Conservation (phyloP, 805 yeast species). For the Yamadazyma kitorensis region DNA sequence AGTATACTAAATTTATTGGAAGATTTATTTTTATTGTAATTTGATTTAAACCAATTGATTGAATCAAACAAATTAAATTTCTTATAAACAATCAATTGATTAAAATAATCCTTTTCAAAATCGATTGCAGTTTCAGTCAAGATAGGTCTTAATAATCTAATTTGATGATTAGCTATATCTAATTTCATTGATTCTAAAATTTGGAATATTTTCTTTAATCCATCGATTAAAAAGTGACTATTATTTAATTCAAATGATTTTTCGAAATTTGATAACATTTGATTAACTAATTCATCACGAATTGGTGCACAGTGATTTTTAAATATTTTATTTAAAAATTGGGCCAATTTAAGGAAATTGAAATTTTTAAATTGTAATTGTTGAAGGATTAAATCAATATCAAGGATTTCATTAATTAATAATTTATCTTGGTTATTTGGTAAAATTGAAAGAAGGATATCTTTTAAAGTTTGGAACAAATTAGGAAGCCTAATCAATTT, state of each 20-base stretch:
- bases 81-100: slow-evolving; percentile 48
- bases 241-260: slow-evolving; percentile 47
- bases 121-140: slow-evolving; percentile 83
- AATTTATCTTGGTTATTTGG: slow-evolving; percentile 72
- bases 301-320: slow-evolving; percentile 94
- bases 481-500: slow-evolving; percentile 54
- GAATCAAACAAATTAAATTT: slow-evolving; percentile 61
- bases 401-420: slow-evolving; percentile 68
- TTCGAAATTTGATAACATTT: slow-evolving; percentile 63
- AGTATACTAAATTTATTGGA: slow-evolving; percentile 3
- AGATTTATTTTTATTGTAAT: slow-evolving; percentile 22
- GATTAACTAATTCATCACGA: slow-evolving; percentile 88
- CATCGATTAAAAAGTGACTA: slow-evolving; percentile 60
- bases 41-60: slow-evolving; percentile 60
- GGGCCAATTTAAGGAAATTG: slow-evolving; percentile 66
- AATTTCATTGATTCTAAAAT: slow-evolving; percentile 92
- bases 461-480: slow-evolving; percentile 73
- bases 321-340: slow-evolving; percentile 74
- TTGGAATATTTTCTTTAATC: slow-evolving; percentile 72
- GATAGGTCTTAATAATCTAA: slow-evolving; percentile 78
- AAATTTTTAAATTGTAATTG: slow-evolving; percentile 70
- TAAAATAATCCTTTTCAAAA: slow-evolving; percentile 82
- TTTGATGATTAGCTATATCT: slow-evolving; percentile 94
- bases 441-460: slow-evolving; percentile 67
- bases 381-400: slow-evolving; percentile 71